Conservation (phyloP, 2,329 filamentous ascomycete genomes). For the Fusarium beomiforme region DNA sequence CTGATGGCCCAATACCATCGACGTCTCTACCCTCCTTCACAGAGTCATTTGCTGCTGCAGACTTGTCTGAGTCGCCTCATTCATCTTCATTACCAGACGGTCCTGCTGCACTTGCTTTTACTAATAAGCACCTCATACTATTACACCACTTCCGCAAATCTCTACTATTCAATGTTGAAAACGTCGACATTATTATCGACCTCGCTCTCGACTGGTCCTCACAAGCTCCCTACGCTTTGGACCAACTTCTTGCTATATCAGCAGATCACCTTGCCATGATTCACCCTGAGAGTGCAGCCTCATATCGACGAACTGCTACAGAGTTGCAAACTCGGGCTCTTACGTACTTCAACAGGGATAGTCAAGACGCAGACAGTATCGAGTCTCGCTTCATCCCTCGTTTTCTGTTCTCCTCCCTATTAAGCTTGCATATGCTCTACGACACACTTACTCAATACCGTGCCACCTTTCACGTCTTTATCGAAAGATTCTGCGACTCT, state of each 20-base stretch:
- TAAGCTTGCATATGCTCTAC: conserved; percentile 60
- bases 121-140: conserved; percentile 52
- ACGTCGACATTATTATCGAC: conserved; percentile 41
- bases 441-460: conserved; percentile 55
- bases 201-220: conserved; percentile 48
- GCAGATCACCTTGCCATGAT: conserved; percentile 52
- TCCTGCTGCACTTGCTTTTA: conserved; percentile 43
- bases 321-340: conserved; percentile 58
- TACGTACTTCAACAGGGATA: conserved; percentile 49
- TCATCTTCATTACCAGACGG: conserved; percentile 16
- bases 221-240: conserved; percentile 56
- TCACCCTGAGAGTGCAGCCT: conserved; percentile 26
- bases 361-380: conserved; percentile 37
- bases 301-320: conserved; percentile 50
- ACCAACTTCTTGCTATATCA: conserved; percentile 57
- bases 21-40: conserved; percentile 38
- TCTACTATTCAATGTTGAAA: conserved; percentile 38
- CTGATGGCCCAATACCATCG: conserved; percentile 15
- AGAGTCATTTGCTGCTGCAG: conserved; percentile 20
- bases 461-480: conserved; percentile 50
- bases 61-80: conserved; percentile 23
- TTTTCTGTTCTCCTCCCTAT: conserved; percentile 56
- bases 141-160: conserved; percentile 49
- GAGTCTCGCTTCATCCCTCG: conserved; percentile 49
- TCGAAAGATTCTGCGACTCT: conserved; percentile 54